Evolutionary conservation across 805 yeast species (phyloP).

Genomic region (Kodamaea leandrae): DNA sequence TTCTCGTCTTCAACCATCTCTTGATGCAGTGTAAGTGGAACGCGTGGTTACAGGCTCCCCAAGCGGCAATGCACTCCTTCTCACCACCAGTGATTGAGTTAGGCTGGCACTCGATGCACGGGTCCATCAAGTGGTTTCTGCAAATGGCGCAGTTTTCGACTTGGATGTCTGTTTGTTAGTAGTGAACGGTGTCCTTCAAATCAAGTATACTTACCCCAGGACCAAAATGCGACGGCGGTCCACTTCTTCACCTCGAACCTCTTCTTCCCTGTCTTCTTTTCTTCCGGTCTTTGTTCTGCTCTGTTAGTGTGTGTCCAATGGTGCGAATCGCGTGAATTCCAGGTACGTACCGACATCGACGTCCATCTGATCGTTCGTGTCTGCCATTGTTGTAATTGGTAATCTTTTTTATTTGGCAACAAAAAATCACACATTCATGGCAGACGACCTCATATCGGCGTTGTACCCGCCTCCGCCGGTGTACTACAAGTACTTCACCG

Average conservation of each 20-base stretch:
- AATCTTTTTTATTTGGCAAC: neutral
- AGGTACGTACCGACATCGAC: slow-evolving; percentile 26
- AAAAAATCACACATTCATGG: neutral
- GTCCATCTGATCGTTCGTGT: slow-evolving; percentile 29
- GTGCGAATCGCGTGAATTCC: neutral
- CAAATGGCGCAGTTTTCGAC: slow-evolving; percentile 98
- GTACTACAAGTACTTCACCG: slow-evolving; percentile 68
- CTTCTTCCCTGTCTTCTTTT: slow-evolving; percentile 45
- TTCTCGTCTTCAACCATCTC: slow-evolving; percentile 92
- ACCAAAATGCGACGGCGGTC: slow-evolving; percentile 99
- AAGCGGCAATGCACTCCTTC: slow-evolving; percentile 88
- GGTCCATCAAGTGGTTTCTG: slow-evolving; percentile 97
- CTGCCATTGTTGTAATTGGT: slow-evolving; percentile 8
- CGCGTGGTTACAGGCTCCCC: slow-evolving; percentile 98
- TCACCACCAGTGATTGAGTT: slow-evolving; percentile 58
- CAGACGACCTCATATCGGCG: slow-evolving; percentile 51
- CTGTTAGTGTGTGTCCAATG: slow-evolving; percentile 8
- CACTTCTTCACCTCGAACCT: slow-evolving; percentile 93
- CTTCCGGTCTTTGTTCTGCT: slow-evolving; percentile 16
- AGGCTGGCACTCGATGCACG: slow-evolving; percentile 95
- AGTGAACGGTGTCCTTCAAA: slow-evolving; percentile 1
- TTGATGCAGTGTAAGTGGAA: slow-evolving; percentile 96
- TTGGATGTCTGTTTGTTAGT: slow-evolving; percentile 54
- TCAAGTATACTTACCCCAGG: slow-evolving; percentile 73
- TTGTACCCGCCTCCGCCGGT: slow-evolving; percentile 96